Percentiles rank a stretch among this genome's conserved stretches.
Evolutionary conservation across 805 yeast species (phyloP).

Genomic region (Huiozyma naganishii): DNA sequence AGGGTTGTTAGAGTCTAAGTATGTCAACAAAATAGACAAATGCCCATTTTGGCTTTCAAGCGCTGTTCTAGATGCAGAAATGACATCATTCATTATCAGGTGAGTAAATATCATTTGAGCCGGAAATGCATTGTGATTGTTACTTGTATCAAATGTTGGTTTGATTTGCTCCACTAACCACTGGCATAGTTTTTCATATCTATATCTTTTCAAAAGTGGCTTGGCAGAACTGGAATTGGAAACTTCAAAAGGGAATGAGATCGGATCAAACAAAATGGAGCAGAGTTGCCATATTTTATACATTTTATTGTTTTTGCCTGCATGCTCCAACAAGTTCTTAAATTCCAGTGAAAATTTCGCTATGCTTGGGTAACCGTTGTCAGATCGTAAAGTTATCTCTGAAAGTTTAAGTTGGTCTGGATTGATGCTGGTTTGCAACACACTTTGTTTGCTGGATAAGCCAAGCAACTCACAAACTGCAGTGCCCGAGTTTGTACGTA

Average conservation of each 20-base stretch:
- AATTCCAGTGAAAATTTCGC: constrained; percentile 27
- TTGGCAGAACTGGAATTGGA: constrained; percentile 14
- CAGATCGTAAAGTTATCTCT: constrained; percentile 16
- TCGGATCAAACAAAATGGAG: constrained; percentile 49
- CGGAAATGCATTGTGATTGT: constrained; percentile 28
- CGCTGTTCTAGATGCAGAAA: constrained; percentile 54
- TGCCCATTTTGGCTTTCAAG: constrained; percentile 54
- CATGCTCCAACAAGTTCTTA: constrained; percentile 13
- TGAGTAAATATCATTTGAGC: constrained; percentile 42
- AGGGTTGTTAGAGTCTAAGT: constrained; percentile 61
- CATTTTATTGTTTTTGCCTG: constrained; percentile 10
- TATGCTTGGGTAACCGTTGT: constrained; percentile 31
- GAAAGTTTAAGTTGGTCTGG: background rate
- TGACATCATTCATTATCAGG: constrained; percentile 45
- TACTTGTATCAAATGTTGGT: constrained; percentile 26
- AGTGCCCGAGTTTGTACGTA: constrained; percentile 5
- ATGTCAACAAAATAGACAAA: constrained; percentile 56
- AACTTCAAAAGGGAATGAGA: constrained; percentile 12
- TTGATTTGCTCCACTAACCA: constrained; percentile 47
- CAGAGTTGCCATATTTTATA: constrained; percentile 44
- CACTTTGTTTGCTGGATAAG: background rate
- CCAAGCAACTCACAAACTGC: background rate
- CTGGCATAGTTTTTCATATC: constrained; percentile 36
- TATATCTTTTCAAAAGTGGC: constrained; percentile 24
- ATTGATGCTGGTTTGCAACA: constrained; percentile 5